phyloP scores from a whole-genome alignment of 768 basidiomycete genomes.

The Hirschioporus abietinus region DNA sequence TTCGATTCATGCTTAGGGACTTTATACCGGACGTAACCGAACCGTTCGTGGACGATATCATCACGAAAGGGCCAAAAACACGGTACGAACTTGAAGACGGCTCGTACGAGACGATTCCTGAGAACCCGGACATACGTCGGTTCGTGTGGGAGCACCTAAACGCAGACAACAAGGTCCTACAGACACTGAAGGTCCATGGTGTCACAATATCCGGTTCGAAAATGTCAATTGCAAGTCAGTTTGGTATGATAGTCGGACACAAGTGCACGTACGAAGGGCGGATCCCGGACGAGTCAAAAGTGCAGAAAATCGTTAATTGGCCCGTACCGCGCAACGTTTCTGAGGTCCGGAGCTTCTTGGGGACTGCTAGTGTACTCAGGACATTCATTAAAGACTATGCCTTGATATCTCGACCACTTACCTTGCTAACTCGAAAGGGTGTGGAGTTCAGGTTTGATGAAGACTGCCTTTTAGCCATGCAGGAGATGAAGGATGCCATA shows the following conservation, averaged over 20 bases:
- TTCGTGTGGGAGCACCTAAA: slow-evolving; percentile 35
- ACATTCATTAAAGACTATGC: slow-evolving; percentile 28
- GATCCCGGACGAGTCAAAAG: slow-evolving; percentile 5
- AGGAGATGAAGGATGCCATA: slow-evolving; percentile 20
- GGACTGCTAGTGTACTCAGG: slow-evolving; percentile 18
- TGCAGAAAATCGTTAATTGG: slow-evolving; percentile 24
- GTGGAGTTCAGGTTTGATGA: slow-evolving; percentile 19
- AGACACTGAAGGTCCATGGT: slow-evolving; percentile 23
- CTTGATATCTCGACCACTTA: slow-evolving; percentile 16
- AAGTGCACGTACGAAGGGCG: slow-evolving; percentile 13
- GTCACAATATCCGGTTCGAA: slow-evolving; percentile 16
- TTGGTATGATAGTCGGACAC: slow-evolving; percentile 9
- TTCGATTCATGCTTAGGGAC: slow-evolving; percentile 29
- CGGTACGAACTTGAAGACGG: slow-evolving; percentile 17
- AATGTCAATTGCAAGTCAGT: slow-evolving; percentile 2
- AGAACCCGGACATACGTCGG: slow-evolving; percentile 23
- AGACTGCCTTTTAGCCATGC: slow-evolving; percentile 11
- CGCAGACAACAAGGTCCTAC: slow-evolving; percentile 29
- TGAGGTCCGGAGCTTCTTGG: slow-evolving; percentile 25
- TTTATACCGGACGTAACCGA: slow-evolving; percentile 23
- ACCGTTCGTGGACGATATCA: slow-evolving; percentile 22
- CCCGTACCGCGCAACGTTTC: slow-evolving; percentile 16
- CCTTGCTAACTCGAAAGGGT: slow-evolving; percentile 22
- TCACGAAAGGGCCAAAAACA: slow-evolving; percentile 20
- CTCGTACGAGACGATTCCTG: slow-evolving; percentile 16